phyloP scores from a whole-genome alignment of 768 basidiomycete genomes.

The Coprinellus micaceus region DNA sequence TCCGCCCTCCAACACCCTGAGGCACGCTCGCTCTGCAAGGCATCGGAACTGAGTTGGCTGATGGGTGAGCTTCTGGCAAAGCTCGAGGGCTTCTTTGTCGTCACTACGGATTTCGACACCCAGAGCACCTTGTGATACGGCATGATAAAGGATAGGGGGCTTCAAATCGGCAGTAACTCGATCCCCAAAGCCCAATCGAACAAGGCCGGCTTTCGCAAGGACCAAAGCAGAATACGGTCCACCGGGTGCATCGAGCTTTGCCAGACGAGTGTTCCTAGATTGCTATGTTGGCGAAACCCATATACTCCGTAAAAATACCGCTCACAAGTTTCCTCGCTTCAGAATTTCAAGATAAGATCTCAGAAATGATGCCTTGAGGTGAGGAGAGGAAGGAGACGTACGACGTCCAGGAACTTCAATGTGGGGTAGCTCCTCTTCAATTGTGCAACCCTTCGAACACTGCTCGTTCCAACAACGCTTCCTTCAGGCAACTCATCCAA shows the following conservation, averaged over 20 bases:
- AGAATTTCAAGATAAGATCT: slow-evolving; percentile 6
- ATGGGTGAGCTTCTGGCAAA: slow-evolving; percentile 71
- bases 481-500: slow-evolving; percentile 84
- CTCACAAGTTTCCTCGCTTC: slow-evolving; percentile 86
- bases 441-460: slow-evolving; percentile 90
- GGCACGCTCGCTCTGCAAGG: slow-evolving; percentile 80
- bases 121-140: slow-evolving; percentile 93
- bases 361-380: not conserved
- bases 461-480: slow-evolving; percentile 92
- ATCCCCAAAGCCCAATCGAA: slow-evolving; percentile 69
- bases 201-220: slow-evolving; percentile 89
- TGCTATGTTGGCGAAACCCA: not conserved
- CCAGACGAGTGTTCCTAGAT: slow-evolving; percentile 79
- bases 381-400: slow-evolving; percentile 40
- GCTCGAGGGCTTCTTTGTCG: slow-evolving; percentile 54
- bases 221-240: slow-evolving; percentile 84
- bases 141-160: slow-evolving; percentile 76
- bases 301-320: slow-evolving; percentile 10
- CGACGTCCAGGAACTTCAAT: slow-evolving; percentile 83
- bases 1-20: slow-evolving; percentile 91
- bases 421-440: slow-evolving; percentile 72
- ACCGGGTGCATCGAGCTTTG: slow-evolving; percentile 82
- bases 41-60: slow-evolving; percentile 74
- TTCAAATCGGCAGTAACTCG: slow-evolving; percentile 73
- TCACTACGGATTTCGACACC: slow-evolving; percentile 78